Percentiles rank a stretch among this genome's conserved stretches.
Conservation (phyloP, 2,329 filamentous ascomycete species). For the Pseudofabraea citricarpa region DNA sequence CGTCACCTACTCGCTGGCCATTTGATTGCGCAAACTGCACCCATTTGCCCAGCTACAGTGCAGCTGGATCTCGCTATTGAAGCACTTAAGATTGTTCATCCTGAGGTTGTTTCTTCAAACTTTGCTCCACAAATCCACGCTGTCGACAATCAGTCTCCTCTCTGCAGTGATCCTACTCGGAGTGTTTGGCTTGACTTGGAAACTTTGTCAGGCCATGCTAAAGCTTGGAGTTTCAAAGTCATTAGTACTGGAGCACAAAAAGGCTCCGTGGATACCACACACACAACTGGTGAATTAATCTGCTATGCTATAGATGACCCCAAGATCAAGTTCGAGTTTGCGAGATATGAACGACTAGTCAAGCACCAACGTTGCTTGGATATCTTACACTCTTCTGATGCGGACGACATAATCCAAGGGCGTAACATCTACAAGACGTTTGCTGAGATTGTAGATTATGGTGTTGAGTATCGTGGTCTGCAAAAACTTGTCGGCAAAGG, state of each 20-base stretch:
- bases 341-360: not conserved
- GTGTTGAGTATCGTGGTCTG: slow-evolving; percentile 27
- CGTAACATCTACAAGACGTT: slow-evolving; percentile 35
- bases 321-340: not conserved
- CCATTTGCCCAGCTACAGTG: not conserved
- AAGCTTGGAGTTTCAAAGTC: not conserved
- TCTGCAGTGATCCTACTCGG: not conserved
- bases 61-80: not conserved
- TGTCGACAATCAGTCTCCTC: not conserved
- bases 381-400: slow-evolving; percentile 23
- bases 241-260: not conserved
- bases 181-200: not conserved
- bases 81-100: not conserved
- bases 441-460: slow-evolving; percentile 30
- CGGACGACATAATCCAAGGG: slow-evolving; percentile 29
- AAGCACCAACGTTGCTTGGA: slow-evolving; percentile 22
- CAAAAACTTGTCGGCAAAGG: slow-evolving; percentile 22
- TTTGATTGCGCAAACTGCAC: slow-evolving; percentile 21
- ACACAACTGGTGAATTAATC: not conserved
- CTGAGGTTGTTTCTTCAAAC: not conserved
- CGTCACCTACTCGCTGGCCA: slow-evolving; percentile 31
- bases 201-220: not conserved
- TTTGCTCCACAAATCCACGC: not conserved
- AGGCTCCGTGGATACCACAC: not conserved
- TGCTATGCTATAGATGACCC: not conserved